These are phyloP conservation scores for Buddleja alternifolia DNA, from an alignment of 257 asterid genomes.

Conservation along the genomic window DNA sequence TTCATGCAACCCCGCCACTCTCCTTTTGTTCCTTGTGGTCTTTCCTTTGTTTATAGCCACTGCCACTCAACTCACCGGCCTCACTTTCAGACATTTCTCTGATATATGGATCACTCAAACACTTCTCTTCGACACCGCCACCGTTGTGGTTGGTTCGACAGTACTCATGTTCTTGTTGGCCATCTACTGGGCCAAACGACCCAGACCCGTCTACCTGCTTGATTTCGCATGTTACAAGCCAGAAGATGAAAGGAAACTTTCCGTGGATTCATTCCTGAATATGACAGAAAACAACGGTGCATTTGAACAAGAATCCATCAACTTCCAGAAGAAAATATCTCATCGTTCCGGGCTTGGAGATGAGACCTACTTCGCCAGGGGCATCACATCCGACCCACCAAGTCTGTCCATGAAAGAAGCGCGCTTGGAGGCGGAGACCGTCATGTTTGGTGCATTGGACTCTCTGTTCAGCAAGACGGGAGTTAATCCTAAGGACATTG, in stretches of 20 bases:
- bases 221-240: constrained; percentile 69
- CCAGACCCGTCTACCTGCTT: constrained; percentile 44
- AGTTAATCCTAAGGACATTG: constrained; percentile 38
- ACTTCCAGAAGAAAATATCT: constrained; percentile 51
- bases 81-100: constrained; percentile 35
- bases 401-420: constrained; percentile 49
- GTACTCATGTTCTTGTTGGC: constrained; percentile 43
- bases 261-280: constrained; percentile 45
- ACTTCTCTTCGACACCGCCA: constrained; percentile 44
- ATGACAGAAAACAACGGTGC: constrained; percentile 44
- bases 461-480: constrained; percentile 44
- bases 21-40: constrained; percentile 30
- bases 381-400: constrained; percentile 51
- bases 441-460: constrained; percentile 64
- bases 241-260: constrained; percentile 39
- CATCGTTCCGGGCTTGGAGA: constrained; percentile 60
- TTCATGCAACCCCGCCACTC: constrained; percentile 56
- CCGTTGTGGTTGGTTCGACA: constrained; percentile 35
- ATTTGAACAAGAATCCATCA: constrained; percentile 41
- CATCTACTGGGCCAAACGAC: constrained; percentile 58
- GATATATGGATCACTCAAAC: constrained; percentile 35
- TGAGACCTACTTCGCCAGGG: constrained; percentile 52
- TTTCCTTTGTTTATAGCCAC: constrained; percentile 45
- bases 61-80: constrained; percentile 39
- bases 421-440: constrained; percentile 52